Base-by-base conservation (phyloP, 192 early-diverging fungal species). In the Kappamyces sp. region DNA sequence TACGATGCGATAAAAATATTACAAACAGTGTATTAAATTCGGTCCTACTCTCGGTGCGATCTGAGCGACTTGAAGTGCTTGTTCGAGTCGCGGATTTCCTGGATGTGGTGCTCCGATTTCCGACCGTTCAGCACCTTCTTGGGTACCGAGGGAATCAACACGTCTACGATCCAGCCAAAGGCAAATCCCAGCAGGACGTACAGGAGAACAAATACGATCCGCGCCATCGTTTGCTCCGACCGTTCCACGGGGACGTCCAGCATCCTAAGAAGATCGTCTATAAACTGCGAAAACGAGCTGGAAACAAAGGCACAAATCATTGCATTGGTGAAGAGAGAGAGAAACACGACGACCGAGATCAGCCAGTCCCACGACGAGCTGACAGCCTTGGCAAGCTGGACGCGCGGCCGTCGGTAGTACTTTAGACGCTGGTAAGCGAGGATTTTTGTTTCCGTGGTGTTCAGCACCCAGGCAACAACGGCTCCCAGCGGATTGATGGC, bases 401-500 rank as follows among this genome's bases (percentile, higher is more conserved):
- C 42, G 9, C 45, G 47, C 5, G 55, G 55, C 30, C 36, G 4
- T 45, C 47, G 55, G 47, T 29, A 39, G 29, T 34, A 12, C 2
- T 14, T n/a, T 4, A 58, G 36, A 2, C 55, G 40, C 9, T 42
- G 33, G 43, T 45, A 58, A 4, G 37, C 36, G 45, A 46, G 43
- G 11, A 78, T 68, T n/a, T 82, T 71, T 29, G 86, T 72, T 57
- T 85, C 85, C 11, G 82, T 40, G 12, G 68, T 6, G 47, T 83
- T 86, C 66, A 80, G 79, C 6, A 84, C 5, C 50, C 77, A 63
- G 11, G 85, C 82, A 64, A 89, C 76, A 29, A 84, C 50, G 2
- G 87, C 80, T 2, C 84, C 86, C 15, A 89, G 64, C 7, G 88
- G 88, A 57, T 86, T 87, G 1, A 81, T 74, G 31, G 65, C 58